Base-by-base conservation (phyloP, 345 rosid species). In the Ailanthus altissimus region DNA sequence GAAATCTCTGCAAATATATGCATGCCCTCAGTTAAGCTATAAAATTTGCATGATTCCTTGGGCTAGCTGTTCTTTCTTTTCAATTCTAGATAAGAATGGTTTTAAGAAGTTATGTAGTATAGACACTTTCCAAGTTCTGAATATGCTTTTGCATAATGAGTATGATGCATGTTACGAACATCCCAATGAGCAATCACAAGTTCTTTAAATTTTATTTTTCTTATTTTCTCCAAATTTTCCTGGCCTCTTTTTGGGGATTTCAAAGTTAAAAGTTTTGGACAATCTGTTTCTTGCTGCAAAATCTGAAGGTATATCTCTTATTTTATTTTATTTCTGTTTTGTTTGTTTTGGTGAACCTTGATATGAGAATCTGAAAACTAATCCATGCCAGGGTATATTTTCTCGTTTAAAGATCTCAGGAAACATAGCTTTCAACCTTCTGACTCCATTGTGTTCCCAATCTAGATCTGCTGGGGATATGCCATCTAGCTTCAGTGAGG, bases 401-500 rank as follows among this genome's bases (percentile, higher is more conserved):
- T 18, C 13, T 72, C 3, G 38, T n/a, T 66, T 9, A 11, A 32
- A 53, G 36, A 53, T 72, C 42, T 72, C 49, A 25, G 16, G 38
- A 14, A 75, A 21, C 23, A 53, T 16, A 4, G 16, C 58, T 46
- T 2, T 7, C 59, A 38, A 45, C 38, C 23, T 79, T 51, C 45
- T 74, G 72, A 74, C 73, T 70, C 12, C 66, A 26, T 58, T 54
- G 53, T 80, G 51, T 77, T 23, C 78, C 21, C 38, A 32, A 59
- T 70, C 40, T 75, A 89, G 95, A 78, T 84, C 89, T 77, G 80
- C 79, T 70, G 66, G 69, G 66, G 92, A 86, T 79, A 83, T 82
- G 74, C 85, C 84, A 3, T 87, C 88, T 57, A 87, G 91, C 85
- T 85, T 85, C 85, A 92, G 91, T 40, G 94, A 90, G 73, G 97